These are phyloP conservation scores for Quercus parvula DNA, from an alignment of 306 rosid genomes.

Conservation along the genomic window DNA sequence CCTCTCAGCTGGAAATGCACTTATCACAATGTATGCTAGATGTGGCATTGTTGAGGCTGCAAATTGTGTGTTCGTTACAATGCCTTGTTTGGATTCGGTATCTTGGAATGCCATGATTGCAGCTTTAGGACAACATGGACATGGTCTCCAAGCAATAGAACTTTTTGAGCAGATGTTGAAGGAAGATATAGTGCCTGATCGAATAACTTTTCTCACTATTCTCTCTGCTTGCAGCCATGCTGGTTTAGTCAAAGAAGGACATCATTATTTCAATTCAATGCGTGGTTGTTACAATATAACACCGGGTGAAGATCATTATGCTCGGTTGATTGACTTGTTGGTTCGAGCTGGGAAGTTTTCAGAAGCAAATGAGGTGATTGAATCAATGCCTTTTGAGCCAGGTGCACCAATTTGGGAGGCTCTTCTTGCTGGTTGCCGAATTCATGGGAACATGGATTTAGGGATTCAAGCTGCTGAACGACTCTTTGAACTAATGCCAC, in stretches of 20 bases:
- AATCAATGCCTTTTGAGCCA: constrained; percentile 47
- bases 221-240: constrained; percentile 57
- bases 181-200: constrained; percentile 47
- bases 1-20: constrained; percentile 47
- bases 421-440: constrained; percentile 50
- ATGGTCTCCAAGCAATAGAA: constrained; percentile 27
- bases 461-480: constrained; percentile 43
- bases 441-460: constrained; percentile 46
- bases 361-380: constrained; percentile 37
- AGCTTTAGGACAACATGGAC: constrained; percentile 55
- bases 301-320: constrained; percentile 53
- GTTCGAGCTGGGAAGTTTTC: constrained; percentile 48
- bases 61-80: constrained; percentile 40
- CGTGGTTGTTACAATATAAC: constrained; percentile 27
- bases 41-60: constrained; percentile 54
- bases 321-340: constrained; percentile 49
- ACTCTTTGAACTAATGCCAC: constrained; percentile 40
- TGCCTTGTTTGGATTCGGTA: constrained; percentile 52
- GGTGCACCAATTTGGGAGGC: constrained; percentile 52
- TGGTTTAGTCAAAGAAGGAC: constrained; percentile 47
- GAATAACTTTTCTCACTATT: constrained; percentile 52
- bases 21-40: constrained; percentile 54
- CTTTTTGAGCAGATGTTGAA: constrained; percentile 49
- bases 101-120: constrained; percentile 66
- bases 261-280: constrained; percentile 43